Evolutionary conservation across 2,329 filamentous ascomycete species (phyloP), one percentile per base, ranked within the genome.

Genomic region (Colletotrichum sansevieriae): DNA sequence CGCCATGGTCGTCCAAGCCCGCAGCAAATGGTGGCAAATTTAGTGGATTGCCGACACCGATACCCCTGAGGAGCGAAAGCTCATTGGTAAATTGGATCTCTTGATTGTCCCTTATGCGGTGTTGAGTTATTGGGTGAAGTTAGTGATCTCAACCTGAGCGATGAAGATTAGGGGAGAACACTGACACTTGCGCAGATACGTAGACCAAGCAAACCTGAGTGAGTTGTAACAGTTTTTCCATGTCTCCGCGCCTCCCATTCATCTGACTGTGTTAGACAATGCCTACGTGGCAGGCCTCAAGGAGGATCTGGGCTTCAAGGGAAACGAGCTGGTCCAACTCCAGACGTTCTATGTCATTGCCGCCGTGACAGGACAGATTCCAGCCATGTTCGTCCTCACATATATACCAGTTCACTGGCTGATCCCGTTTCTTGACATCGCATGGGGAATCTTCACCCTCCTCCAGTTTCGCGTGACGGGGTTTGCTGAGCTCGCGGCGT

Each of bases 401-500:
- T 76, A 13, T 74, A 75, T 25, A 75, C 77, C 4, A 37, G 73
- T 22, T 72, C 74, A 61, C 73, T 78, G 46, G 76, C 4, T 64
- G 49, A 22, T 78, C 63, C 58, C 75, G 71, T 57, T 65, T 74
- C 4, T 68, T 70, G 85, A 88, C 66, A 72, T 88, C 2, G 74
- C 79, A 1, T 89, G 87, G 87, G 86, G 86, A 0, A 74, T 88
- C 35, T 86, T 89, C 68, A 89, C 87, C 0, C 78, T 90, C 12
- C 76, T 88, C 70, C 49, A 71, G 66, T 46, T 49, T 72, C 56
- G 70, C 44, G 13, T 72, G 68, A 68, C 58, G 71, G 77, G 43
- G 43, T 77, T 37, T 22, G 63, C 29, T 37, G 72, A 39, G 64
- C 79, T 68, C 9, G 66, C 66, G 8, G 66, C 66, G 8, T 68